Evolutionary conservation across 1,139 yeast genomes (phyloP), one percentile per base, ranked within the genome.

Genomic region (Candida sojae): DNA sequence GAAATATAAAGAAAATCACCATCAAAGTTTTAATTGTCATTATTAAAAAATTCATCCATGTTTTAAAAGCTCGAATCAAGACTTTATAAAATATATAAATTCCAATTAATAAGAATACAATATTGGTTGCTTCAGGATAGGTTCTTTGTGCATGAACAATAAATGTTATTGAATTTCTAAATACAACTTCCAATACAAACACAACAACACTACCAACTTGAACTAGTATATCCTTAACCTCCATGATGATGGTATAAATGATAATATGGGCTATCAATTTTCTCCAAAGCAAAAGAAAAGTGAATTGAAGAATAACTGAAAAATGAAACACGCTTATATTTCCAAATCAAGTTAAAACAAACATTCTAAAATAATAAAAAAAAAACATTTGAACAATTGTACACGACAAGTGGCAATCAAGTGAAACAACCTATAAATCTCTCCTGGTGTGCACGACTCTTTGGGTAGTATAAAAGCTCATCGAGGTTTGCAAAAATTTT

Each of bases 41-140:
- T 28, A 64, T 48, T 9, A 67, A 45, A 40, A 68, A 52, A 9
- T 57, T 50, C 36, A 65, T 39, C 74, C 75, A 70, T 50, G 68
- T 53, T 46, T 52, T 54, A 5, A 68, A 21, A 25, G 68, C 47
- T 39, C 61, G 50, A 6, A 58, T 44, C 13, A 60, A 42, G 33
- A 63, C 37, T 44, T 52, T 56, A 54, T 67, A 70, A 7, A 56
- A 43, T 10, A 66, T 21, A 47, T 70, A 71, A 3, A 57, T 48
- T 2, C 55, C 56, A 11, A 67, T 39, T 5, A 62, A 23, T n/a
- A 56, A 42, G 36, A 66, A 40, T 2, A 62, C 44, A 4, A 57
- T 44, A 26, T 59, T 51, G 21, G 71, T 60, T 7, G 56, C 53
- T 21, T 61, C 61, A n/a, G 74, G 75, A 48, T 59, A 68, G 12